Evolutionary conservation across 2,329 filamentous ascomycete genomes (phyloP), one percentile per base, ranked within the genome.

Genomic region (Cladophialophora yegresii): DNA sequence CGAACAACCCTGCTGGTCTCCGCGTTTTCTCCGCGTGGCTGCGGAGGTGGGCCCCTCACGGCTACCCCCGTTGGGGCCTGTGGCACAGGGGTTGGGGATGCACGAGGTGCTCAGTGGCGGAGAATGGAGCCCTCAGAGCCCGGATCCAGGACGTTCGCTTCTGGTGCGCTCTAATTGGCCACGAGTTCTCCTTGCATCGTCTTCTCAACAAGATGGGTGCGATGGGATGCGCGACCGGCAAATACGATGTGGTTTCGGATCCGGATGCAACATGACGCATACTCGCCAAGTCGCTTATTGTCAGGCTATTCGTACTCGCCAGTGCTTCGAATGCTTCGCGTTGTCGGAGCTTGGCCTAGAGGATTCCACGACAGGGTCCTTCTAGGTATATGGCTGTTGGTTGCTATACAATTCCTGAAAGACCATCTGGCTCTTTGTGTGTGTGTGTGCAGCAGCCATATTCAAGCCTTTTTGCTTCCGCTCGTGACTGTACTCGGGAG

Each of bases 21-120:
- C 61, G 59, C 32, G 33, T 55, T 55, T 36, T 56, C 51, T 62
- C 51, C 53, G 53, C 51, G 60, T 47, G 53, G 12, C 30, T 49
- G 51, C n/a, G 40, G 28, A 32, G 51, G 8, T n/a, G 10, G 23
- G 36, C 22, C 45, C 9, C 47, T 10, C 13, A 16, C 7, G 43
- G 43, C 26, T n/a, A 26, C 2, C 22, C n/a, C 26, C 28, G 23
- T 47, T 23, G 47, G 23, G 13, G n/a, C 23, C 10, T 28, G 26
- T 28, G 26, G 26, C 26, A 28, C 13, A 49, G 20, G 30, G 16
- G 23, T 16, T 8, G 43, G 55, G 32, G 55, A 8, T 5, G 49
- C 57, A n/a, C 23, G 50, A 40, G n/a, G 43, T 20, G 6, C 28
- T 51, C 57, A 51, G 16, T 59, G 57, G 57, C 57, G 57, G 58